Evolutionary conservation across 148 eudicot species (phyloP).

Genomic region (Chenopodium berlandieri): DNA sequence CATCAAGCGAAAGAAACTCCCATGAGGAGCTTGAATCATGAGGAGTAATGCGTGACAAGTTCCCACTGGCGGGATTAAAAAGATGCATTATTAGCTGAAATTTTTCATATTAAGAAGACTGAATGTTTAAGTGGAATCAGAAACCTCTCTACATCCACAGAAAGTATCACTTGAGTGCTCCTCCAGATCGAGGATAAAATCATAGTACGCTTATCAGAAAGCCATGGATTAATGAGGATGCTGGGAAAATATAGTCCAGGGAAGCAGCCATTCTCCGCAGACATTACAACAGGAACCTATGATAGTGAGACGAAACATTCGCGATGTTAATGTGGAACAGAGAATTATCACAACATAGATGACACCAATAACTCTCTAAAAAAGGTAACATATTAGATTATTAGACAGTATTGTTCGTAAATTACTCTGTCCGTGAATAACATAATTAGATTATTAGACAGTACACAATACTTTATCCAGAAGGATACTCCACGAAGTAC

Average conservation of each 20-base stretch:
- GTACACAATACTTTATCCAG: not conserved
- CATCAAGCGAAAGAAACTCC: conserved; percentile 69
- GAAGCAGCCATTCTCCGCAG: conserved; percentile 69
- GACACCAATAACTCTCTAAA: too few species aligned
- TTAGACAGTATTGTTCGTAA: too few species aligned
- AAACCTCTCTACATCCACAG: conserved; percentile 68
- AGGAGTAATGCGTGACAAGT: conserved; percentile 61
- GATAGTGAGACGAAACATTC: conserved; percentile 17
- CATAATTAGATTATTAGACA: too few species aligned
- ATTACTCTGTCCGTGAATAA: too few species aligned
- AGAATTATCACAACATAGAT: not conserved
- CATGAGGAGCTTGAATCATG: conserved; percentile 54
- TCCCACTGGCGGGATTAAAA: conserved; percentile 50
- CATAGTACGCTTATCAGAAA: conserved; percentile 77
- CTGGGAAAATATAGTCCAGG: conserved; percentile 76
- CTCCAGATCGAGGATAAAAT: conserved; percentile 76
- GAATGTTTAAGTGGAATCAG: not conserved
- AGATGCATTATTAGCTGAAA: not conserved
- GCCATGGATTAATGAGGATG: conserved; percentile 70
- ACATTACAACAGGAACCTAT: conserved; percentile 86
- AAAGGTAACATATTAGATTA: too few species aligned
- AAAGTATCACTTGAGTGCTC: conserved; percentile 70
- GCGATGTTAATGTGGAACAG: not conserved
- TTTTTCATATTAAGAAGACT: not conserved
- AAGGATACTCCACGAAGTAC: not conserved